These are phyloP conservation scores for Plasmodium vivax DNA, from an alignment of 169 alveolate species.

Conservation along the genomic window DNA sequence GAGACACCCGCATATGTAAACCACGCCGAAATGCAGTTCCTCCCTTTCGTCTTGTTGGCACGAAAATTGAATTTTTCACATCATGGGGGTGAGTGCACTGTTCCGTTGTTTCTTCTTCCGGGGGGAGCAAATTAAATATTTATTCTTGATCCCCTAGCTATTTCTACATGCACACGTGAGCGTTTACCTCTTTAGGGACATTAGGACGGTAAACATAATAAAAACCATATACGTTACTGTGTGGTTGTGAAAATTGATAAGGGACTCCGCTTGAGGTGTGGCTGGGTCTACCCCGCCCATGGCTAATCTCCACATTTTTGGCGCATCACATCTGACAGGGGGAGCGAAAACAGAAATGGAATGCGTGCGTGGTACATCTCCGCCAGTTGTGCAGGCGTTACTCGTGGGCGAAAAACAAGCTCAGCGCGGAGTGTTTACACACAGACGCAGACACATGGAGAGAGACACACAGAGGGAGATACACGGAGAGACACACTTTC, in stretches of 20 bases:
- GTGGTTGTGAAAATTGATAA: slow-evolving; percentile 89
- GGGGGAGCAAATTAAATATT: slow-evolving; percentile 10
- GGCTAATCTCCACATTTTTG: slow-evolving; percentile 85
- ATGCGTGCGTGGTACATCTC: background rate
- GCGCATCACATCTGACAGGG: slow-evolving; percentile 84
- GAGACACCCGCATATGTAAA: background rate
- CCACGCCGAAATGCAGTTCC: background rate
- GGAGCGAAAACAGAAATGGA: slow-evolving; percentile 3
- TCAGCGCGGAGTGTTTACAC: background rate
- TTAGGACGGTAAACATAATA: slow-evolving; percentile 85
- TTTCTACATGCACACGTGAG: background rate
- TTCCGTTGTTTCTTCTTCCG: background rate
- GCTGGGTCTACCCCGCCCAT: slow-evolving; percentile 91
- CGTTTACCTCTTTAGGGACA: slow-evolving; percentile 79
- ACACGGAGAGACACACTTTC: background rate
- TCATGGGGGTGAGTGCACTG: background rate
- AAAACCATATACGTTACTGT: slow-evolving; percentile 88
- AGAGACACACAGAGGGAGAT: background rate
- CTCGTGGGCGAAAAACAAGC: background rate
- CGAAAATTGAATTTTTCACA: background rate
- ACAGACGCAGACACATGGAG: no score
- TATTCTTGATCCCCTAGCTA: slow-evolving; percentile 43
- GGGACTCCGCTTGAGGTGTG: slow-evolving; percentile 88
- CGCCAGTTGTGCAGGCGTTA: background rate
- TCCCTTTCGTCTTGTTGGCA: background rate